Conservation (phyloP, 306 rosid species). For the Benincasa hispida region DNA sequence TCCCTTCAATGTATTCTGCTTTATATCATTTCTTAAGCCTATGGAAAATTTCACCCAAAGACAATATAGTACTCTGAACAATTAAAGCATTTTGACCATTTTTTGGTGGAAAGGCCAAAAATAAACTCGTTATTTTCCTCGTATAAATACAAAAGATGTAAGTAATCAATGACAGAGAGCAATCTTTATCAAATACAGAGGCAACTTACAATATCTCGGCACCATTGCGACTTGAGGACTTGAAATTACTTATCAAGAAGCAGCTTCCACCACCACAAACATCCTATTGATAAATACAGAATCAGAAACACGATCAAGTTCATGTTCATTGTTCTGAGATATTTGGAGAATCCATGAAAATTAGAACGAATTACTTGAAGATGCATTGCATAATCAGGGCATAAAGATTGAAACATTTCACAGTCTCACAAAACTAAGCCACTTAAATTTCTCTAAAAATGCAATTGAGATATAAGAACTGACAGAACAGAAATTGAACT, state of each 20-base stretch:
- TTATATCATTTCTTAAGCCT: neutral
- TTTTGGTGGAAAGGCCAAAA: neutral
- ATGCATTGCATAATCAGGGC: neutral
- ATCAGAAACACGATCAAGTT: neutral
- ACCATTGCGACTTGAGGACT: constrained; percentile 31
- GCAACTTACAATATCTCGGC: constrained; percentile 58
- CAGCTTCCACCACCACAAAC: constrained; percentile 71
- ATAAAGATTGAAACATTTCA: neutral
- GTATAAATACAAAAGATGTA: neutral
- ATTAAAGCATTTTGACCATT: neutral
- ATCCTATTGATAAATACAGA: constrained; percentile 35
- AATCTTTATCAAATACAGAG: neutral
- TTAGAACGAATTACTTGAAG: neutral
- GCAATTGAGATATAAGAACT: neutral
- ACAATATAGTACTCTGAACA: neutral
- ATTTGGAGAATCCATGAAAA: neutral
- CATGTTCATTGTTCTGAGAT: neutral
- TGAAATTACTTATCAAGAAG: constrained; percentile 50
- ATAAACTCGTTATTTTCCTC: neutral
- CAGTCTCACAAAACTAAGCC: neutral
- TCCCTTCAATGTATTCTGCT: neutral
- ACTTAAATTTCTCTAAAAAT: neutral
- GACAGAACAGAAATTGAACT: neutral
- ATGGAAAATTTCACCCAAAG: neutral
- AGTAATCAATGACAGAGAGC: neutral